Evolutionary conservation across 306 rosid genomes (phyloP).

Genomic region (Luffa aegyptiaca): DNA sequence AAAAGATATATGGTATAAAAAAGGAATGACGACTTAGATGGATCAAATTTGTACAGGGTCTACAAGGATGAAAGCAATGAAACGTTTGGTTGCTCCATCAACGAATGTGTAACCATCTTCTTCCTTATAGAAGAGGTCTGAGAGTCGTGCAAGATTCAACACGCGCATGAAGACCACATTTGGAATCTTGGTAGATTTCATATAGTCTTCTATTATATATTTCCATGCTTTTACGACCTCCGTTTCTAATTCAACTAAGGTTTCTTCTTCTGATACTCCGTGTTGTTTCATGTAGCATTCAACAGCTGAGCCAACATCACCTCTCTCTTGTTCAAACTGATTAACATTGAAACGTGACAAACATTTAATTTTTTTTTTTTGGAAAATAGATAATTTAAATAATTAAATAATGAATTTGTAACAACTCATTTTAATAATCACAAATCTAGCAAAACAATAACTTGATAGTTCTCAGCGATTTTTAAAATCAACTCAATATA

Average conservation of each 20-base stretch:
- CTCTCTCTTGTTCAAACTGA: background rate
- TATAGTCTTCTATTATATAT: background rate
- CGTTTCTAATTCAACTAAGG: background rate
- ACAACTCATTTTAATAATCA: too few relatives aligned
- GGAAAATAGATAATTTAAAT: too few relatives aligned
- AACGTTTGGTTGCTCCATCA: background rate
- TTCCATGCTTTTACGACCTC: background rate
- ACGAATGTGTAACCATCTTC: background rate
- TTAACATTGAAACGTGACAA: too few relatives aligned
- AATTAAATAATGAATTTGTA: too few relatives aligned
- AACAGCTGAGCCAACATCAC: background rate
- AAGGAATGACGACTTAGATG: too few relatives aligned
- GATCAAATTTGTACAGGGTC: background rate
- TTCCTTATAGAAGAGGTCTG: background rate
- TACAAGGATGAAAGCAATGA: background rate
- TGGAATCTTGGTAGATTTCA: background rate
- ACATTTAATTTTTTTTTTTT: too few relatives aligned
- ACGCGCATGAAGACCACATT: background rate
- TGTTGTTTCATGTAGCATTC: constrained; percentile 1
- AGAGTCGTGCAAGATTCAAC: background rate
- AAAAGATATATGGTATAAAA: background rate
- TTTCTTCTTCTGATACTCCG: background rate
- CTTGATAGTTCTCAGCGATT: too few relatives aligned
- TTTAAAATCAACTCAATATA: too few relatives aligned
- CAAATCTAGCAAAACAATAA: too few relatives aligned